These are phyloP conservation scores for Fusarium armeniacum DNA, from an alignment of 2,329 filamentous ascomycete species.

Conservation along the genomic window DNA sequence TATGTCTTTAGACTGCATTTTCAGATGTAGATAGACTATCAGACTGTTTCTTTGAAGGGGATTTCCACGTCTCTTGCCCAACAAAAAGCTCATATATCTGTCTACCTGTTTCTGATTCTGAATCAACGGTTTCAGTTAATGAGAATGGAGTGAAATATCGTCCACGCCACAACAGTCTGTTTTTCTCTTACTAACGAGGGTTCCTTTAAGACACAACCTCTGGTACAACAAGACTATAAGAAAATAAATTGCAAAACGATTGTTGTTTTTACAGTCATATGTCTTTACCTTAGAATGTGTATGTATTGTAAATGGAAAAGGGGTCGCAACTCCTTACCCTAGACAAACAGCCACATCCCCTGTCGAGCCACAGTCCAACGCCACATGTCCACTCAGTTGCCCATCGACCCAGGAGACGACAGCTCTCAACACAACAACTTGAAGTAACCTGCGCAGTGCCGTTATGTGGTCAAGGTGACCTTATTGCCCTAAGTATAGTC, in stretches of 20 bases:
- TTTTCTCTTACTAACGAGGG: no score
- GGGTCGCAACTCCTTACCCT: constrained; percentile 28
- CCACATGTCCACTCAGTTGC: constrained; percentile 28
- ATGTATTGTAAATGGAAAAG: constrained; percentile 7
- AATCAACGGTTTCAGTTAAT: no score
- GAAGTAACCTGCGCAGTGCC: constrained; percentile 35
- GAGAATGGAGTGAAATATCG: no score
- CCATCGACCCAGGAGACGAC: constrained; percentile 33
- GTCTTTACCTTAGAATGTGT: not conserved
- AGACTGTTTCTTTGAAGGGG: no score
- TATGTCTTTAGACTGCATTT: no score
- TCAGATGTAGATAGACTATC: no score
- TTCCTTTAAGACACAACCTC: no score
- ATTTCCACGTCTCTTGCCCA: no score
- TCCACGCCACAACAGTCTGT: not conserved
- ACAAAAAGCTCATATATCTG: no score
- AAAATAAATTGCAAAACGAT: not conserved
- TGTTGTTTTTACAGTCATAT: not conserved
- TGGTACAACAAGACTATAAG: no score
- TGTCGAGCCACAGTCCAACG: constrained; percentile 2
- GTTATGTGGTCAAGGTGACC: constrained; percentile 42
- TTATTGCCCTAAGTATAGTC: constrained; percentile 29
- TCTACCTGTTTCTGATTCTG: no score
- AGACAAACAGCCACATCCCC: constrained; percentile 22
- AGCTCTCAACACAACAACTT: constrained; percentile 44